phyloP scores from a whole-genome alignment of 306 rosid genomes.

The Prunus campanulata region DNA sequence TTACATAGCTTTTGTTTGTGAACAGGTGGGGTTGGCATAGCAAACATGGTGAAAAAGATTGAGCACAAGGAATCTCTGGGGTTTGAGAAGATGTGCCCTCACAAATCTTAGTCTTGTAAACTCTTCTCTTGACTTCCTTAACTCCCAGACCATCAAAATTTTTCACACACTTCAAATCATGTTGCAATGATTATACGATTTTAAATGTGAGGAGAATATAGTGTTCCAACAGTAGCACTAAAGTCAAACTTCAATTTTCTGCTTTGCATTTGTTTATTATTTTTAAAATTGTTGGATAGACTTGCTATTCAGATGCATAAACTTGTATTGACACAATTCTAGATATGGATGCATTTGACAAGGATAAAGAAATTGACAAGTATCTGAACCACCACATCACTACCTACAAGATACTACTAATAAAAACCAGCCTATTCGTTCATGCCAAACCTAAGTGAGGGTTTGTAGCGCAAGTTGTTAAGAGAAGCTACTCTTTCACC shows the following conservation, averaged over 20 bases:
- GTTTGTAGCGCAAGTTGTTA: too few relatives aligned
- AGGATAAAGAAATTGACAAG: too few relatives aligned
- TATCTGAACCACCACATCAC: too few relatives aligned
- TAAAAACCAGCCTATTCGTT: too few relatives aligned
- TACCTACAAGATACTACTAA: too few relatives aligned
- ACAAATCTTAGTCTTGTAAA: neutral
- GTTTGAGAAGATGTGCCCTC: constrained; percentile 58
- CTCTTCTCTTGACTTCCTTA: neutral
- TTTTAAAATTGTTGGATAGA: neutral
- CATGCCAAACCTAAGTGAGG: too few relatives aligned
- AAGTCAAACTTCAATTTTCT: neutral
- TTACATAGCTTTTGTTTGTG: neutral
- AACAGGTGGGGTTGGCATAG: constrained; percentile 69
- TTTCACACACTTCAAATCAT: neutral
- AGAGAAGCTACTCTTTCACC: too few relatives aligned
- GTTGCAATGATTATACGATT: neutral
- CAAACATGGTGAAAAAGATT: constrained; percentile 51
- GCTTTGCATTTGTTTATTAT: neutral
- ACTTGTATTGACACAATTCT: neutral
- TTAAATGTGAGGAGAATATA: neutral
- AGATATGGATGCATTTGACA: too few relatives aligned
- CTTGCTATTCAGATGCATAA: neutral
- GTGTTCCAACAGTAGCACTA: neutral
- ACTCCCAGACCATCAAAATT: neutral
- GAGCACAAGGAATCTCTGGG: constrained; percentile 47